Evolutionary conservation across 345 rosid genomes (phyloP).

Genomic region (Eucalyptus regnans): DNA sequence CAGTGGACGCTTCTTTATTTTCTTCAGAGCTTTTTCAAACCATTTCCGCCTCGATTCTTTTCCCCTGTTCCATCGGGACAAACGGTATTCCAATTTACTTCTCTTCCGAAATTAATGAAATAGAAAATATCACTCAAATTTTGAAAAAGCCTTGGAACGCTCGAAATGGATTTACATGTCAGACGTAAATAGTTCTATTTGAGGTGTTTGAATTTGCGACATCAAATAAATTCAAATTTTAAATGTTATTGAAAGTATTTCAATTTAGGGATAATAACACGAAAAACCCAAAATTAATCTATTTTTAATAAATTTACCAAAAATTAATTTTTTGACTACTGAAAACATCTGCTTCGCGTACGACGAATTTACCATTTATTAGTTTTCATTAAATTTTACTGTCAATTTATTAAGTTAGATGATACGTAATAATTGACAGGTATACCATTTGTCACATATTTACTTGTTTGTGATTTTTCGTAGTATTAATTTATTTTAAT

Average conservation of each 20-base stretch:
- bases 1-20: not conserved
- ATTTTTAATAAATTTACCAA: accelerated
- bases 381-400: too few species aligned
- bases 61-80: not conserved
- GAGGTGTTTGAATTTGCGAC: not conserved
- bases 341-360: accelerated
- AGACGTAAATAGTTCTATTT: not conserved
- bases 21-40: not conserved
- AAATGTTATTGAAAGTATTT: not conserved
- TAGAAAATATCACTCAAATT: not conserved
- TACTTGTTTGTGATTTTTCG: accelerated
- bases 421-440: accelerated
- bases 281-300: accelerated
- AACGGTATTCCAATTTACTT: not conserved
- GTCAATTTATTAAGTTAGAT: accelerated
- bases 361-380: accelerated
- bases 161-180: not conserved
- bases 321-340: too few species aligned
- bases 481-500: too few species aligned
- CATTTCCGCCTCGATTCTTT: not conserved
- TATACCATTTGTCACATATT: too few species aligned
- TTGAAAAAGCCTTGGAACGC: not conserved
- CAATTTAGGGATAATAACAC: too few species aligned
- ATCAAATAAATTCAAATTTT: not conserved
- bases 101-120: not conserved